These are phyloP conservation scores for Mesembryanthemum crystallinum DNA, from an alignment of 148 eudicot genomes.

Conservation along the genomic window DNA sequence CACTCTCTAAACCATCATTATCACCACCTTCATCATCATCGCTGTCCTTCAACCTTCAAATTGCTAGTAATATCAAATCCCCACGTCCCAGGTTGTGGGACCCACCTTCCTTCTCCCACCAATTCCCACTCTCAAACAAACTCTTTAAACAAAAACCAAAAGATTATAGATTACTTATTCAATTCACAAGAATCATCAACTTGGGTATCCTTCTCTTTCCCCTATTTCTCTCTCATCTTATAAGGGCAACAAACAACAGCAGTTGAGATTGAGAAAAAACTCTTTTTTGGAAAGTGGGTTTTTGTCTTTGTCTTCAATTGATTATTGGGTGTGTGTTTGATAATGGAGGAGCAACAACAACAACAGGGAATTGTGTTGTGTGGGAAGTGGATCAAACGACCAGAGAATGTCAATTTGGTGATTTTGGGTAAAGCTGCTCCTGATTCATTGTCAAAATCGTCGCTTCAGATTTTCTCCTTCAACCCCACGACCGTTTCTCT, in stretches of 20 bases:
- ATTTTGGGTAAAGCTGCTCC: constrained; percentile 49
- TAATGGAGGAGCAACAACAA: constrained; percentile 31
- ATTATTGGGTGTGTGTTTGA: background rate
- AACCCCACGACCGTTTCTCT: constrained; percentile 49
- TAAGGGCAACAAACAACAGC: too few relatives aligned
- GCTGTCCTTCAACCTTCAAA: background rate
- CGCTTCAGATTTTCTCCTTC: constrained; percentile 65
- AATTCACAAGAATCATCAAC: too few relatives aligned
- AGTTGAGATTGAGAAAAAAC: too few relatives aligned
- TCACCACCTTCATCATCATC: background rate
- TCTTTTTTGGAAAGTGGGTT: background rate
- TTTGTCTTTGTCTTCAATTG: background rate
- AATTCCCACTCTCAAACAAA: too few relatives aligned
- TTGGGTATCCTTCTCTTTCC: too few relatives aligned
- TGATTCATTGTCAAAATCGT: constrained; percentile 35
- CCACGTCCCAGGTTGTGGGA: background rate
- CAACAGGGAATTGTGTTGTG: constrained; percentile 53
- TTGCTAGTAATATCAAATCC: background rate
- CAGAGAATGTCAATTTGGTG: constrained; percentile 72
- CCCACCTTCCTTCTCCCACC: background rate
- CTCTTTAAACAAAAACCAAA: too few relatives aligned
- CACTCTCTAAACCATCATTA: background rate
- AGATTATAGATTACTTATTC: too few relatives aligned
- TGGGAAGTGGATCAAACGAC: constrained; percentile 82
- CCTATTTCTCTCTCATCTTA: too few relatives aligned